Conservation (phyloP, 257 asterid genomes). For the Solanum commersonii region DNA sequence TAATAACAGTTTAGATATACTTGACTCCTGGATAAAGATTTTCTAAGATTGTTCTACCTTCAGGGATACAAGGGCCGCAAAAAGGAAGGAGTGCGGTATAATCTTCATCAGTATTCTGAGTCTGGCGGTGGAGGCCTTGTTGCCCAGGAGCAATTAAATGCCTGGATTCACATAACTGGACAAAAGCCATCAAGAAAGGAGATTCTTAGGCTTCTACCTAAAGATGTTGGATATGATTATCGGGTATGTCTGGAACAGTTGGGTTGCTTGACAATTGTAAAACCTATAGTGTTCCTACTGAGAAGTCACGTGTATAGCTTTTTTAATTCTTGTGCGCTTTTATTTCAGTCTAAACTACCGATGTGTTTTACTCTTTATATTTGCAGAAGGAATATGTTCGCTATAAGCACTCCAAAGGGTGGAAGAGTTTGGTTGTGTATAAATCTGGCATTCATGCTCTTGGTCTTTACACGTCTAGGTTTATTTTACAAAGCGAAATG, state of each 20-base stretch:
- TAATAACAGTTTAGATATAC: neutral
- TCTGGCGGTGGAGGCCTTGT: slow-evolving; percentile 35
- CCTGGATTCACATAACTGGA: slow-evolving; percentile 48
- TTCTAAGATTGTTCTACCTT: slow-evolving; percentile 5
- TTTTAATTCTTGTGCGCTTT: neutral
- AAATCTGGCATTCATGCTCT: slow-evolving; percentile 63
- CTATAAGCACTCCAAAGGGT: slow-evolving; percentile 46
- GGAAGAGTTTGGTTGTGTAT: slow-evolving; percentile 56
- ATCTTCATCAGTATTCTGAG: slow-evolving; percentile 17
- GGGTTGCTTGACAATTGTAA: neutral
- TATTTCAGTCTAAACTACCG: neutral
- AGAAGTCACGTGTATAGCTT: neutral
- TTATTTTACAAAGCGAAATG: slow-evolving; percentile 51
- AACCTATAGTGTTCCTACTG: neutral
- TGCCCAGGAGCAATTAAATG: slow-evolving; percentile 65
- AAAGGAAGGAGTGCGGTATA: slow-evolving; percentile 24
- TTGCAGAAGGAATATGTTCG: slow-evolving; percentile 52
- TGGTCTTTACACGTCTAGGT: slow-evolving; percentile 61
- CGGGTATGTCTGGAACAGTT: slow-evolving; percentile 24
- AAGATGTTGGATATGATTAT: slow-evolving; percentile 30
- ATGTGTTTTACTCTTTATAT: neutral
- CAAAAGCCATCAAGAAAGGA: slow-evolving; percentile 31
- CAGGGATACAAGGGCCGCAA: slow-evolving; percentile 57
- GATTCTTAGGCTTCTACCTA: slow-evolving; percentile 19
- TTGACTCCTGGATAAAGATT: neutral